Evolutionary conservation across 2,329 filamentous ascomycete species (phyloP).

Genomic region (Diaporthe ilicicola): DNA sequence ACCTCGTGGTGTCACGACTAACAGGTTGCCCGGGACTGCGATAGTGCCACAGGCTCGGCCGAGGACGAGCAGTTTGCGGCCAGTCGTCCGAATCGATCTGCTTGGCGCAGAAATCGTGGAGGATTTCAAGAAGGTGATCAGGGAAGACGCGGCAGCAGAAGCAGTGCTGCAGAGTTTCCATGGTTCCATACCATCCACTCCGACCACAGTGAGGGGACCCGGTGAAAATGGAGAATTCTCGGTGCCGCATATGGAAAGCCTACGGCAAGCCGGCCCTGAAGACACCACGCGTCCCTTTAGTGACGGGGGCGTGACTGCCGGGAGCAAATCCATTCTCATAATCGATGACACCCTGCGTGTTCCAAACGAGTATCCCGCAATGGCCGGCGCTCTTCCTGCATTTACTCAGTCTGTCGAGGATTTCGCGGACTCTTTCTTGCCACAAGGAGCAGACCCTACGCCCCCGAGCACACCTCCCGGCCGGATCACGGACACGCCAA

Average conservation of each 20-base stretch:
- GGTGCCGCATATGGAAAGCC: constrained; percentile 52
- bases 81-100: constrained; percentile 78
- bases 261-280: constrained; percentile 47
- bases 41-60: constrained; percentile 65
- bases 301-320: constrained; percentile 71
- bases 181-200: constrained; percentile 38
- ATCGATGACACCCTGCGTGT: constrained; percentile 72
- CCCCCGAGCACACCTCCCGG: constrained; percentile 69
- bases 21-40: constrained; percentile 66
- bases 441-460: constrained; percentile 61
- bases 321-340: constrained; percentile 92
- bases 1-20: constrained; percentile 62
- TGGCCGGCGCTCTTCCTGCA: constrained; percentile 58
- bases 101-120: constrained; percentile 81
- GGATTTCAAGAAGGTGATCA: constrained; percentile 80
- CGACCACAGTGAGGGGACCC: constrained; percentile 36
- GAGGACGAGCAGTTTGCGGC: constrained; percentile 52
- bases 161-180: constrained; percentile 41
- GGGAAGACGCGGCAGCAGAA: constrained; percentile 66
- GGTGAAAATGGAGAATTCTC: constrained; percentile 51
- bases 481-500: constrained; percentile 53
- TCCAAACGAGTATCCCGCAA: constrained; percentile 51
- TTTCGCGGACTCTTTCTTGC: constrained; percentile 61
- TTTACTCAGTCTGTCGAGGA: constrained; percentile 59
- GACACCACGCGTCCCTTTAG: constrained; percentile 54